A percentile compares a stretch with the other conserved stretches of the same genome.
phyloP scores from a whole-genome alignment of 1,139 yeast species.

The Sugiyamaella neomexicana region DNA sequence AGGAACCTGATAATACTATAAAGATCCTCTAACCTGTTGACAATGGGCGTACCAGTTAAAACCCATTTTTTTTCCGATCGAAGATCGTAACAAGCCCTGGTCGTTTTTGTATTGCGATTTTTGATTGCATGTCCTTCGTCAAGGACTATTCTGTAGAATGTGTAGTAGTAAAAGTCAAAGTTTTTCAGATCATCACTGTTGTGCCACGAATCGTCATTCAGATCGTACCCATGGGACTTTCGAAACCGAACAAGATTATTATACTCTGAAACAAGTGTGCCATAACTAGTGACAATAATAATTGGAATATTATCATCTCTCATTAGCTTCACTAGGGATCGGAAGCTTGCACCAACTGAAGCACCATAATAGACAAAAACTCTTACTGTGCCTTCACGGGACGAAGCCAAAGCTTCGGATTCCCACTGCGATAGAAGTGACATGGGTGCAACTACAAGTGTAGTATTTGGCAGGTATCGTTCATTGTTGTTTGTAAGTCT shows the following conservation, averaged over 20 bases:
- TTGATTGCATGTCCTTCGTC: slow-evolving; percentile 95
- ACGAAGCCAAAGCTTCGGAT: slow-evolving; percentile 63
- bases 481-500: slow-evolving; percentile 28
- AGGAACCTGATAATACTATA: slow-evolving; percentile 76
- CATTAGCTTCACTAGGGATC: slow-evolving; percentile 44
- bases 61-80: slow-evolving; percentile 75
- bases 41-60: slow-evolving; percentile 92
- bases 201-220: slow-evolving; percentile 25
- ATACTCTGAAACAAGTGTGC: slow-evolving; percentile 79
- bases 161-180: slow-evolving; percentile 67
- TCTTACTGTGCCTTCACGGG: slow-evolving; percentile 34
- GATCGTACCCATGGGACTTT: slow-evolving; percentile 19
- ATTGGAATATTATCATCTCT: slow-evolving; percentile 52
- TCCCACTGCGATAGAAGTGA: slow-evolving; percentile 91
- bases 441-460: slow-evolving; percentile 87
- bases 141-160: slow-evolving; percentile 73
- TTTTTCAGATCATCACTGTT: slow-evolving; percentile 27
- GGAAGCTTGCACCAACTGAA: slow-evolving; percentile 48
- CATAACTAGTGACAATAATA: slow-evolving; percentile 84
- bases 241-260: slow-evolving; percentile 33
- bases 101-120: slow-evolving; percentile 75
- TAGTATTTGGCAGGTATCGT: slow-evolving; percentile 66
- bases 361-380: slow-evolving; percentile 70
- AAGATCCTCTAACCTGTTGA: slow-evolving; percentile 83
- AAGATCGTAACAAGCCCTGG: slow-evolving; percentile 73